Evolutionary conservation across 306 rosid genomes (phyloP), one percentile per base, ranked within the genome.

Genomic region (Astragalus glycyphyllos): DNA sequence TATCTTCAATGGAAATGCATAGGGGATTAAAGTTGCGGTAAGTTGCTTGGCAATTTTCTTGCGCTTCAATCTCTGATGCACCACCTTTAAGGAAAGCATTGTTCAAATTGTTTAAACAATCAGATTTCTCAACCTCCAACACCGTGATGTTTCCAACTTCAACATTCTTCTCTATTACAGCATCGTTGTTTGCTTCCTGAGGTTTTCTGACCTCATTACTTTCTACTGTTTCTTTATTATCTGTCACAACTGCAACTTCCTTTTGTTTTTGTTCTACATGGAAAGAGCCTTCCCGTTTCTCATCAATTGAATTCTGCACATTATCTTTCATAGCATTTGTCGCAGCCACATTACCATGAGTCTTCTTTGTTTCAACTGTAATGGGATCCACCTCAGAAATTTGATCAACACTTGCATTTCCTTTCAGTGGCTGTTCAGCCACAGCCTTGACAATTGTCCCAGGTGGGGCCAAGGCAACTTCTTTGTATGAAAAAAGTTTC

Each of bases 381-480:
- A 64, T 68, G 49, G 60, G 80, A 79, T 68, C 79, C 54, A 45
- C 80, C 74, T 71, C 83, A 32, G 87, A 79, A 69, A 54, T 83
- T 35, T 77, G 77, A 70, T 80, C 86, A 46, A 62, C 68, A 29
- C 47, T 77, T 70, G 68, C 57, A 69, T 79, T 73, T 72, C 68
- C 92, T 76, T 84, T 89, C 6, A 87, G 86, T 68, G 84, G 66
- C 83, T 87, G 89, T 69, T 90, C 97, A 29, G 89, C 81, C 72
- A 86, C 97, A 20, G 88, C 96, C 86, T 89, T 94, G 63, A 94
- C 98, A 82, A 90, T 94, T 47, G 97, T 89, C 59, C 98, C 97
- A 16, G 98, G 98, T 7, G 95, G 96, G 75, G 98, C 98, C 73
- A 94, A 75, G 42, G 97, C 98, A 86, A 94, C 98, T 87, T 94